Conservation (phyloP, 805 yeast species). For the Myxozyma neotropica region DNA sequence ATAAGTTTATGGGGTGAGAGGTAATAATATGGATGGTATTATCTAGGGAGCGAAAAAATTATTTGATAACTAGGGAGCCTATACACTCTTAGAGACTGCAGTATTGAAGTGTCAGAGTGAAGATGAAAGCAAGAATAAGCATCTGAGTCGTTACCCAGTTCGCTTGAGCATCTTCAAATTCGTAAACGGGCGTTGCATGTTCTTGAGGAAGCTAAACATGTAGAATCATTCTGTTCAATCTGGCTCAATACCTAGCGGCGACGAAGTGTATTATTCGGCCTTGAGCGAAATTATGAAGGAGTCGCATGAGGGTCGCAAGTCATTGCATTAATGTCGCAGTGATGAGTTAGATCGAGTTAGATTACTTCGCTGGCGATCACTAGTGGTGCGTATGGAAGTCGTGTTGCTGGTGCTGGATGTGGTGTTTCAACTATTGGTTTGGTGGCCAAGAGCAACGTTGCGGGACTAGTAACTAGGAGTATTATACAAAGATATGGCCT, state of each 20-base stretch:
- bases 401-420: constrained; percentile 81
- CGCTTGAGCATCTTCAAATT: constrained; percentile 57
- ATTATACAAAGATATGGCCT: constrained; percentile 55
- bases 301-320: constrained; percentile 58
- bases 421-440: constrained; percentile 76
- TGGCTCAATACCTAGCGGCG: constrained; percentile 30
- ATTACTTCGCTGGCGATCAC: constrained; percentile 56
- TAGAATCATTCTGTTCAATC: constrained; percentile 54
- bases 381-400: constrained; percentile 64
- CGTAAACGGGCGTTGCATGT: constrained; percentile 66
- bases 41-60: constrained; percentile 48
- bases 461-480: constrained; percentile 49
- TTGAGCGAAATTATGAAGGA: constrained; percentile 62
- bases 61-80: constrained; percentile 51
- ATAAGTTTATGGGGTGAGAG: constrained; percentile 53
- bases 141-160: constrained; percentile 59
- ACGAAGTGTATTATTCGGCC: constrained; percentile 43
- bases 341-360: constrained; percentile 55
- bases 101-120: constrained; percentile 47
- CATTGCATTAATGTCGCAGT: constrained; percentile 57
- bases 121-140: constrained; percentile 50
- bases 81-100: constrained; percentile 54
- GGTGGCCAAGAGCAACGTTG: constrained; percentile 47
- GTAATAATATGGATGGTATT: constrained; percentile 48
- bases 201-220: constrained; percentile 62